phyloP scores from a whole-genome alignment of 1,139 yeast genomes.

The Yamadazyma spencermartinsiae region DNA sequence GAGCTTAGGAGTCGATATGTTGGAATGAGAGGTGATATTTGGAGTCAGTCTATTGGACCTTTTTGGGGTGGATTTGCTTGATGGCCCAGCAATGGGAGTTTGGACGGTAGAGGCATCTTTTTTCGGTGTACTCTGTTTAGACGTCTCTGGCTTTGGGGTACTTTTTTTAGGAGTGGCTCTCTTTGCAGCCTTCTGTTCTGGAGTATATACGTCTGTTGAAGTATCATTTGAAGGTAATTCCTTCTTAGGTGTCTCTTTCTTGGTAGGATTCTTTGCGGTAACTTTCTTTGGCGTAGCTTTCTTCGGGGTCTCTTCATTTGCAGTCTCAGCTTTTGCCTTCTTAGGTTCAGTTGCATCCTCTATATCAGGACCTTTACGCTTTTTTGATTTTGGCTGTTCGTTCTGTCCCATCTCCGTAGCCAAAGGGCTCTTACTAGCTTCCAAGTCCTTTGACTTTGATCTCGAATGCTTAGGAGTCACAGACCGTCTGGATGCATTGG shows the following conservation, averaged over 20 bases:
- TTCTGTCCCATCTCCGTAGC: not conserved
- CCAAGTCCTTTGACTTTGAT: not conserved
- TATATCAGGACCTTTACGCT: not conserved
- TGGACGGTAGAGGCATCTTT: too few species aligned
- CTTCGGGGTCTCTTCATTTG: not conserved
- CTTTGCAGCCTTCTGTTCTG: too few species aligned
- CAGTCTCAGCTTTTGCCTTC: constrained; percentile 6
- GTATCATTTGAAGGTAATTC: constrained; percentile 2
- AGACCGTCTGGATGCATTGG: constrained; percentile 1
- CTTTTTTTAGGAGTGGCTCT: not conserved
- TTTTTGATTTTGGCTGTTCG: not conserved
- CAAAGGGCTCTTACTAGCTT: not conserved
- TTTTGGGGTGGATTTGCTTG: constrained; percentile 3
- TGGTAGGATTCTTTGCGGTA: constrained; percentile 5
- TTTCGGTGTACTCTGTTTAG: too few species aligned
- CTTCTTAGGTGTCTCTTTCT: constrained; percentile 3
- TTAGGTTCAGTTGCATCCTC: constrained; percentile 1
- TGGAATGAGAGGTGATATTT: constrained; percentile 2
- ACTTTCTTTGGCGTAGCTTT: constrained; percentile 2
- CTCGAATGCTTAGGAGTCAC: constrained; percentile 4
- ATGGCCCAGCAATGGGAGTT: not conserved
- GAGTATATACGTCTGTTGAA: not conserved
- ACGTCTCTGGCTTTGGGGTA: not conserved
- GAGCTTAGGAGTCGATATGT: constrained; percentile 10
- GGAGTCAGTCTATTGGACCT: constrained; percentile 5